Base-by-base conservation (phyloP, 805 yeast species). In the Starmerella powellii region DNA sequence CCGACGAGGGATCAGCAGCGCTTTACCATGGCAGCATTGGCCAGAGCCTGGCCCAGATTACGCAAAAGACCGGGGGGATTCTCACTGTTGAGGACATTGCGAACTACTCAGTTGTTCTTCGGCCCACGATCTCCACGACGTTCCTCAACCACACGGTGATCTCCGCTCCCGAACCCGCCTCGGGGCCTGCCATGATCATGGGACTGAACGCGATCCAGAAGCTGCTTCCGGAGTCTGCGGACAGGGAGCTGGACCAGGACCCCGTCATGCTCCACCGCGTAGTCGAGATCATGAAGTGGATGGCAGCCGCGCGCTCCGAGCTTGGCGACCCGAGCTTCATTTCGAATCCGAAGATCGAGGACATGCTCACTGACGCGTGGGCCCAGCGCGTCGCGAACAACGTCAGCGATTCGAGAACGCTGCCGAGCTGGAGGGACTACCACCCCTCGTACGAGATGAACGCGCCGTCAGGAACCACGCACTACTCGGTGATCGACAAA, bases 201-300 rank as follows among this genome's bases (percentile, higher is more conserved):
- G 96, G 93, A 0, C 63, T 88, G 36, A 73, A 75, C 36, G 72
- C 85, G 24, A 66, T 80, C 63, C 70, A 75, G 47, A 54, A 61
- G 13, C 68, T 68, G 49, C 64, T 65, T 3, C 60, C 59, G 23
- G 37, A 18, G 18, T 5, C 5, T 10, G 46, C 62, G 3, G 56
- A 59, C 15, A 19, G 24, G 12, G 37, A 28, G 2, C 64, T 60
- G 33, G 82, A 76, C 48, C 66, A 70, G 54, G 56, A 57, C 20
- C 66, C 68, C 8, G 45, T 71, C 11, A 68, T 72, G 12, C 65
- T 76, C 2, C 96, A 83, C 54, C 67, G 82, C 42, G 56, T 85
- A 6, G 64, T 85, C 10, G 98, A 88, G 61, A 64, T 81, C 2
- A 84, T 88, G 94, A 88, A 88, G 61, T 88, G 95, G 95, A 72